Evolutionary conservation across 306 rosid genomes (phyloP), one percentile per base, ranked within the genome.

Genomic region (Sindora glabra): DNA sequence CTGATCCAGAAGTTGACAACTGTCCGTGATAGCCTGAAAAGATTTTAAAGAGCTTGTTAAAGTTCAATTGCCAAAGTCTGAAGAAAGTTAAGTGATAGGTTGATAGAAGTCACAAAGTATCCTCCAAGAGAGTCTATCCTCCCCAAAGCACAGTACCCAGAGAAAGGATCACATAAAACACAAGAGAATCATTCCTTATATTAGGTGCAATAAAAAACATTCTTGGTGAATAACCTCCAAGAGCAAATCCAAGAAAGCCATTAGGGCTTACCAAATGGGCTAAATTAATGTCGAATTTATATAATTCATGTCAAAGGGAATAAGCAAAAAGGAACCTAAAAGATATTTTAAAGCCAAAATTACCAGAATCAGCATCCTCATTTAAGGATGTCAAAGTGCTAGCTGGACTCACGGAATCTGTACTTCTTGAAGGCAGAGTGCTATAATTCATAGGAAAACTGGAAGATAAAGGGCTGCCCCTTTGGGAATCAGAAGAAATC

Each of bases 361-460:
- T 79, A 89, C 97, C 97, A 13, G 87, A 79, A 77, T 89, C 97
- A 64, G 82, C 89, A 79, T 89, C 97, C 81, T 89, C 97, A 47
- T 76, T 82, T 25, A 76, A 76, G 19, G 97, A 86, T 50, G 90
- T 24, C 64, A 73, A 52, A 59, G 79, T 70, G 64, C 83, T 83
- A 68, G 80, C 71, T 67, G 87, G 86, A 69, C 95, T 89, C 69
- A 79, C 56, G 64, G 87, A 60, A 58, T 81, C 97, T 45, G 81
- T 59, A 73, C 77, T 79, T 71, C 75, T 77, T 51, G 87, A 86
- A 59, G 89, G 74, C 48, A 68, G 76, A 62, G 72, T 64, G 46
- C 74, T 70, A 49, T 74, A 69, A 70, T 65, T 75, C 64, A 76
- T 25, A 34, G 81, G 68, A 68, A 83, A 73, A 74, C 79, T n/a